Conservation (phyloP, 805 yeast genomes). For the Tetrapisispora fleetii region DNA sequence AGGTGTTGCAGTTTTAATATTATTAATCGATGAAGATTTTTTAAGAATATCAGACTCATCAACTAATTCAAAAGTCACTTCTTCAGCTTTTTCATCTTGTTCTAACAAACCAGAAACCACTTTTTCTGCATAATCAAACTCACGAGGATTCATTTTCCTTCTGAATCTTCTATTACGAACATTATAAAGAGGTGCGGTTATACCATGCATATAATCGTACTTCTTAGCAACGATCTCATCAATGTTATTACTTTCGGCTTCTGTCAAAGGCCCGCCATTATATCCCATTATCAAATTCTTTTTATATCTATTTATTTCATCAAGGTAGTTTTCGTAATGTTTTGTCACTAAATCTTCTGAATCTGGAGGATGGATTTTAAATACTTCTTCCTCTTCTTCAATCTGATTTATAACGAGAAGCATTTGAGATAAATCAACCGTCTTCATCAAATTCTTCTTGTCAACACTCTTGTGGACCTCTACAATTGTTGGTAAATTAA, state of each 20-base stretch:
- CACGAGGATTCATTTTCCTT: constrained; percentile 55
- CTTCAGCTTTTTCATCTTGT: constrained; percentile 77
- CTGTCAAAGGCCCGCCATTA: constrained; percentile 22
- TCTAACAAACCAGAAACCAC: constrained; percentile 67
- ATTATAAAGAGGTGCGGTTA: constrained; percentile 70
- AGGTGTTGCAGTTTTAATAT: background rate
- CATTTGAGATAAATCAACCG: constrained; percentile 80
- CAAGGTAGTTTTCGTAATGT: constrained; percentile 22
- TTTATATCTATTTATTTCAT: constrained; percentile 21
- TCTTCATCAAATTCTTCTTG: constrained; percentile 71
- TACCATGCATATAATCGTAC: constrained; percentile 56
- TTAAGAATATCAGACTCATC: constrained; percentile 38
- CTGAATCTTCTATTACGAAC: constrained; percentile 63
- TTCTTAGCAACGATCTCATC: constrained; percentile 18
- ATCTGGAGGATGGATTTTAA: constrained; percentile 33
- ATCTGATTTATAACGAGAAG: constrained; percentile 58
- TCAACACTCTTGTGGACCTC: constrained; percentile 88
- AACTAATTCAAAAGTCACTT: constrained; percentile 63
- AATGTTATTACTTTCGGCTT: constrained; percentile 19
- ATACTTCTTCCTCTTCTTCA: constrained; percentile 38
- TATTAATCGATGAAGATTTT: constrained; percentile 16
- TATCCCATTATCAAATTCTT: constrained; percentile 17
- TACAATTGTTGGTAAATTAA: constrained; percentile 81
- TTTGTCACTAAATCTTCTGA: constrained; percentile 32
- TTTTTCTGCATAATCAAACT: constrained; percentile 68